These are phyloP conservation scores for Kodamaea restingae DNA, from an alignment of 805 yeast species.

Conservation along the genomic window DNA sequence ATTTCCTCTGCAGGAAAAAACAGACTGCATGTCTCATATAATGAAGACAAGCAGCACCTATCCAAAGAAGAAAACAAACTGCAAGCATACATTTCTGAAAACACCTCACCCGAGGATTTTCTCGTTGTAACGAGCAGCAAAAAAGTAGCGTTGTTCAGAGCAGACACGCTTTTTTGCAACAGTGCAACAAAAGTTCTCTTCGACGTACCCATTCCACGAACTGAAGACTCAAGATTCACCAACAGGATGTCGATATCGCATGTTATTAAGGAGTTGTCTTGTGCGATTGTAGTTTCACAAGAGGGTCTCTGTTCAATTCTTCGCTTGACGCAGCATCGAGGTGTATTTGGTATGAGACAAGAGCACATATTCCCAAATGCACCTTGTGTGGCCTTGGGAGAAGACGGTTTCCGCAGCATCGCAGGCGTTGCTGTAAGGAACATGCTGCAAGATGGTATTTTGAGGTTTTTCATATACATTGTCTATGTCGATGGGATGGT, in stretches of 20 bases:
- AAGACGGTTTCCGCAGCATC: constrained; percentile 28
- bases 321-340: constrained; percentile 34
- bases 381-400: constrained; percentile 21
- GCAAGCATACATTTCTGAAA: constrained; percentile 6
- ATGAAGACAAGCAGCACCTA: too few species aligned
- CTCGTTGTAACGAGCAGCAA: constrained; percentile 42
- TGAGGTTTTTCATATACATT: constrained; percentile 30
- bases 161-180: constrained; percentile 44
- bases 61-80: background rate
- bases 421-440: constrained; percentile 29
- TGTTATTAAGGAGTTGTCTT: constrained; percentile 34
- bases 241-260: constrained; percentile 34
- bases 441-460: constrained; percentile 17
- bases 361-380: constrained; percentile 41
- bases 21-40: too few species aligned
- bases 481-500: constrained; percentile 32
- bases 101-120: constrained; percentile 4
- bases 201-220: constrained; percentile 31
- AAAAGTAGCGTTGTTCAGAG: constrained; percentile 42
- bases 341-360: constrained; percentile 40
- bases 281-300: constrained; percentile 33
- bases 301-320: constrained; percentile 35
- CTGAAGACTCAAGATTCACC: constrained; percentile 32
- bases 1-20: too few species aligned
- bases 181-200: constrained; percentile 44